These are phyloP conservation scores for Rehmannia glutinosa DNA, from an alignment of 257 asterid genomes.

Conservation along the genomic window DNA sequence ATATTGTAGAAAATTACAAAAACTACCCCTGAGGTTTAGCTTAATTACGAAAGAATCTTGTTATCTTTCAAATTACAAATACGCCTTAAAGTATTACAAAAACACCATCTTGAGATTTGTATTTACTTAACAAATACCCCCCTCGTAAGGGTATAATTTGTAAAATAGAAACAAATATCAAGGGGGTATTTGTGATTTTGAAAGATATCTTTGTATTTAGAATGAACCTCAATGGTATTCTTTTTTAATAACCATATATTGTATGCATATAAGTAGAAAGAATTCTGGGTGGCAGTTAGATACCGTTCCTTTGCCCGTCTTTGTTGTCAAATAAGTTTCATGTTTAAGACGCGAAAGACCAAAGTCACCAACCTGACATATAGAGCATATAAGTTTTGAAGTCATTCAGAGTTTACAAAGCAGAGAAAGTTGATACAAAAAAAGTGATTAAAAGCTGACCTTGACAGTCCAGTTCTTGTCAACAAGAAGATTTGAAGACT, in stretches of 20 bases:
- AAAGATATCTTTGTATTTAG: background rate
- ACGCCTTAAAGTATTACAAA: background rate
- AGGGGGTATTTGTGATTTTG: background rate
- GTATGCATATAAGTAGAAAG: conserved; percentile 7
- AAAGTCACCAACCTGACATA: conserved; percentile 99
- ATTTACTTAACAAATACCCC: background rate
- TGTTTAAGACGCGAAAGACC: conserved; percentile 89
- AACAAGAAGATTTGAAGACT: conserved; percentile 96
- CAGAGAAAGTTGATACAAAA: background rate
- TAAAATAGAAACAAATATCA: background rate
- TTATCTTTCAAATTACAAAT: background rate
- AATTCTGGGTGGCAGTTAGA: conserved; percentile 3
- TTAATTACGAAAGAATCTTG: background rate
- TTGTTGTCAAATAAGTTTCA: conserved; percentile 83
- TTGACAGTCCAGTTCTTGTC: conserved; percentile 97
- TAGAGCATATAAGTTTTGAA: conserved; percentile 21
- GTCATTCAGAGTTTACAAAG: background rate
- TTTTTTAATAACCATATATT: background rate
- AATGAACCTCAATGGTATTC: background rate
- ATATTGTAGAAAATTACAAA: background rate
- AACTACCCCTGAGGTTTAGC: background rate
- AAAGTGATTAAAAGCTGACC: conserved; percentile 38
- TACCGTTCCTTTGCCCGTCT: conserved; percentile 97
- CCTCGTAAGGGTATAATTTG: background rate
- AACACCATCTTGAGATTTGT: too few species aligned